Base-by-base conservation (phyloP, 495 filamentous ascomycete genomes). In the Annulohypoxylon moriforme region DNA sequence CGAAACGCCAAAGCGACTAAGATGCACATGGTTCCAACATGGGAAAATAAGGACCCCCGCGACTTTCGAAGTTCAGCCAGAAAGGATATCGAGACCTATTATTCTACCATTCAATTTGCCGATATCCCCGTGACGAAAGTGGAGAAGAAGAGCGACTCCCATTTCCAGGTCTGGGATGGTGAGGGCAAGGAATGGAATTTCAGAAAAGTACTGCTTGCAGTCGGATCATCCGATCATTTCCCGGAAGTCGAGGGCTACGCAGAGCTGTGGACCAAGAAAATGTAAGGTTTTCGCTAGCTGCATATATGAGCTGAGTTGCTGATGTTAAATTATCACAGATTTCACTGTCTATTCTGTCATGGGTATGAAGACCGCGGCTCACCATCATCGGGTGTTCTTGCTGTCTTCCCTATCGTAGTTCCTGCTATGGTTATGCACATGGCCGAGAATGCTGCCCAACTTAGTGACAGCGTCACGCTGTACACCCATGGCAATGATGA, bases 11-110 rank as follows among this genome's bases (percentile, higher is more conserved):
- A 14, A 7, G 34, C 64, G 0, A 53, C 68, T 0, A 76, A 81
- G 27, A 84, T 88, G 82, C 85, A 87, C 71, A 83, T 76, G 31
- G 70, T 87, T 0, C 60, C 73, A 0, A 77, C 75, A 3, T 86
- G 77, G 75, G 86, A 88, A 42, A 76, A 85, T 47, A 53, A 60
- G 9, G 27, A 73, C 29, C 81, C 84, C 1, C 58, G 55, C 0
- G 77, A 80, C 1, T 83, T 79, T 25, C 81, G 82, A 0, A 65
- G 55, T 0, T 56, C 63, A 4, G 76, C 74, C 1, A 69, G 67
- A 3, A 34, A 74, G 8, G 68, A 84, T n/a, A 63, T 84, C 31
- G 20, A 76, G 27, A 55, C 60, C 0, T 71, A 78, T 8, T 87
- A 88, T 56, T 27, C 72, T 13, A 81, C 77, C 0, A 74, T 84